These are phyloP conservation scores for Blastomyces silverae DNA, from an alignment of 2,329 filamentous ascomycete genomes.

Conservation along the genomic window DNA sequence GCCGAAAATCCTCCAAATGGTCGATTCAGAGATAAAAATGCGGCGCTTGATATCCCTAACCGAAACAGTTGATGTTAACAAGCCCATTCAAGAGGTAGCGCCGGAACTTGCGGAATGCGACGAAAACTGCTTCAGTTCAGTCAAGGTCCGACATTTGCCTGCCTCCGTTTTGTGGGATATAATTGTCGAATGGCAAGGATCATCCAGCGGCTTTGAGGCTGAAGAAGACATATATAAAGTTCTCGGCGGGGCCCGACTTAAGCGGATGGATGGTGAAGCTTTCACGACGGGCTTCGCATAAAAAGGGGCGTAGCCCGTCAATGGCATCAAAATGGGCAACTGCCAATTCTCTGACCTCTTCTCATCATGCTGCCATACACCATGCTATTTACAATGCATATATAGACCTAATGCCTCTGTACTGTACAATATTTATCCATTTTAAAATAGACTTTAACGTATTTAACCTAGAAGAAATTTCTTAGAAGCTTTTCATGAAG, in stretches of 20 bases:
- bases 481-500: neutral
- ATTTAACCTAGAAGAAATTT: neutral
- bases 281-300: constrained; percentile 7
- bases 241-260: constrained; percentile 13
- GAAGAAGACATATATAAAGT: constrained; percentile 17
- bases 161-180: constrained; percentile 32
- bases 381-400: constrained; percentile 2
- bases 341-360: neutral
- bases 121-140: constrained; percentile 24
- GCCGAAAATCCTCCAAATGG: constrained; percentile 20
- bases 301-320: neutral
- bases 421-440: neutral
- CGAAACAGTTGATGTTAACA: neutral
- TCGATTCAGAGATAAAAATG: constrained; percentile 7
- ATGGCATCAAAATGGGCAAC: neutral
- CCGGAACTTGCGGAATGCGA: constrained; percentile 17
- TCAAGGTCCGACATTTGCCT: constrained; percentile 29
- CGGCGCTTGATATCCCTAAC: neutral
- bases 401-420: neutral
- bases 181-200: constrained; percentile 33
- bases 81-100: neutral
- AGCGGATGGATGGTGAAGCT: constrained; percentile 12
- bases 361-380: neutral
- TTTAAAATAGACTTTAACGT: neutral
- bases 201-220: constrained; percentile 24